These are phyloP conservation scores for Linnemannia zychae DNA, from an alignment of 192 early-diverging fungal genomes.

Conservation along the genomic window DNA sequence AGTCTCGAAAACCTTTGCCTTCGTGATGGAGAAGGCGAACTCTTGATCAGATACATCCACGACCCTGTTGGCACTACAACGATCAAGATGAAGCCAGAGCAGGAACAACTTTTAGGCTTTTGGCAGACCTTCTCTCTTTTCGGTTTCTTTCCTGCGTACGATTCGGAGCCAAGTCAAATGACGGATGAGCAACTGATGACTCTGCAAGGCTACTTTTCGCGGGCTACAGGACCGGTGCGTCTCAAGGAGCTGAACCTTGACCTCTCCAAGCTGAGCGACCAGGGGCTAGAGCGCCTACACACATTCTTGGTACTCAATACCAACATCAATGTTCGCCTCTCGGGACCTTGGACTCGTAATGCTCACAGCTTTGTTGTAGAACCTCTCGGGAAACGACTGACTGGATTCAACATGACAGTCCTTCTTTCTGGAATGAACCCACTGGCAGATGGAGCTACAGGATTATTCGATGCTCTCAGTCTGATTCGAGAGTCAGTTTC, in stretches of 20 bases:
- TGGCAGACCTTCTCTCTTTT: not conserved
- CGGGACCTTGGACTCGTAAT: not conserved
- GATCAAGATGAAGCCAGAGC: not conserved
- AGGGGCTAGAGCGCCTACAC: not conserved
- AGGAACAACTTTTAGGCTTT: not conserved
- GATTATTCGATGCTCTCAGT: not conserved
- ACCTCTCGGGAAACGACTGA: not conserved
- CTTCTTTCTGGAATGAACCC: not conserved
- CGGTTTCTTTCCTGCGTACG: not conserved
- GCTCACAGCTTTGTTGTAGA: not conserved
- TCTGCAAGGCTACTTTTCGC: not conserved
- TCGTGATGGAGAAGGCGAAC: not conserved
- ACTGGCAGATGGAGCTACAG: not conserved
- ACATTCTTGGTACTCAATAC: not conserved
- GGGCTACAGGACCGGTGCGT: not conserved
- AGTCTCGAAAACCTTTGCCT: not conserved
- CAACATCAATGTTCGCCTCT: not conserved
- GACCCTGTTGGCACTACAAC: not conserved
- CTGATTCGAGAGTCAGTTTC: not conserved
- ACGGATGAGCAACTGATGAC: not conserved
- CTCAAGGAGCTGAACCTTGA: not conserved
- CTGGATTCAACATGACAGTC: not conserved
- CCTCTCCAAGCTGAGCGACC: not conserved
- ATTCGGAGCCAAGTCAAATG: not conserved
- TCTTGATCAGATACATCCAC: not conserved